These are phyloP conservation scores for Phaffomyces thermotolerans DNA, from an alignment of 805 yeast species.

Conservation along the genomic window DNA sequence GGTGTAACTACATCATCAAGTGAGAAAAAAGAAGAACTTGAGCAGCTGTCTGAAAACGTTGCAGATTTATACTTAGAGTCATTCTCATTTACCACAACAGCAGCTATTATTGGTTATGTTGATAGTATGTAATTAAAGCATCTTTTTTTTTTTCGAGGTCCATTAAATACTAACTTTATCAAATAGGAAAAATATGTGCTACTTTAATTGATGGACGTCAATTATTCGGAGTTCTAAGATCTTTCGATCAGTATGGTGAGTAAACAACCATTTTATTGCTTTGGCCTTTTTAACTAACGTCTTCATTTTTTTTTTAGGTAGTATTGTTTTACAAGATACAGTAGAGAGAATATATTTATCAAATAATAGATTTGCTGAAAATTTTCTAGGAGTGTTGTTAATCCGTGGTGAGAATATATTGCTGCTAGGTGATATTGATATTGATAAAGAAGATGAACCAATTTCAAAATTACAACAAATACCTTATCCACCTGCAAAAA, in stretches of 20 bases:
- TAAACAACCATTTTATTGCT: background rate
- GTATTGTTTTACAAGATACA: constrained; percentile 86
- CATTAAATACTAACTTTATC: background rate
- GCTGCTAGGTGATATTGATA: constrained; percentile 88
- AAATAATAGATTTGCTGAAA: constrained; percentile 61
- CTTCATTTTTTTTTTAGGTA: constrained; percentile 36
- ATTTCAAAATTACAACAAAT: constrained; percentile 49
- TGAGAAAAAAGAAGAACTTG: constrained; percentile 14
- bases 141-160: background rate
- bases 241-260: constrained; percentile 83
- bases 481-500: constrained; percentile 55
- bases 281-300: background rate
- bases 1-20: constrained; percentile 2
- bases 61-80: constrained; percentile 66
- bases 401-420: constrained; percentile 96
- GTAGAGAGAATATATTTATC: constrained; percentile 72
- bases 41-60: constrained; percentile 30
- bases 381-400: constrained; percentile 71
- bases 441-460: constrained; percentile 74
- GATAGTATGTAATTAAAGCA: constrained; percentile 41
- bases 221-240: constrained; percentile 81
- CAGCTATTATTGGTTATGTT: constrained; percentile 82
- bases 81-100: constrained; percentile 81
- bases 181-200: constrained; percentile 59
- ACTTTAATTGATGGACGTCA: constrained; percentile 85